phyloP scores from a whole-genome alignment of 257 asterid genomes.

The Jasminum sambac region DNA sequence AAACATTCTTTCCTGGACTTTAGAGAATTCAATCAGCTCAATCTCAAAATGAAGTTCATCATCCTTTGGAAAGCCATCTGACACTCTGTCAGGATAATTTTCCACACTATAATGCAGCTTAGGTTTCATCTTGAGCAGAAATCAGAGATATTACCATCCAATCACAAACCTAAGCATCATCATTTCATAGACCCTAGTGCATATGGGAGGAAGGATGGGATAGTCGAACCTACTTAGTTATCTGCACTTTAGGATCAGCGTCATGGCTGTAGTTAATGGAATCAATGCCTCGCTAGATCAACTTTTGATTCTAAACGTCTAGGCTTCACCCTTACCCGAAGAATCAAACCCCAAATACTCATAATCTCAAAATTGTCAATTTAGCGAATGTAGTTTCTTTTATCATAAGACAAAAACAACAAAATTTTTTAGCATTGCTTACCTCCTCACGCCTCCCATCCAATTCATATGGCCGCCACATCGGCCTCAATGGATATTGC shows the following conservation, averaged over 20 bases:
- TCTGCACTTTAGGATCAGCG: constrained; percentile 44
- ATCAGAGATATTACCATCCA: constrained; percentile 29
- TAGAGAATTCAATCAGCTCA: constrained; percentile 82
- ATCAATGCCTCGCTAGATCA: constrained; percentile 63
- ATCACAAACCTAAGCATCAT: background rate
- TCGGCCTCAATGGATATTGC: constrained; percentile 75
- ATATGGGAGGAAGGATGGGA: background rate
- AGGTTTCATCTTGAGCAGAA: constrained; percentile 90
- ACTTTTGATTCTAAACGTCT: constrained; percentile 59
- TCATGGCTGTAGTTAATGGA: constrained; percentile 58
- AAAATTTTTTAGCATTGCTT: constrained; percentile 19
- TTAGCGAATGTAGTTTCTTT: constrained; percentile 7
- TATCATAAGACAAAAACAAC: constrained; percentile 7
- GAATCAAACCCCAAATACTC: constrained; percentile 14
- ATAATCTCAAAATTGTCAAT: constrained; percentile 14
- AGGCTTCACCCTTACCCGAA: constrained; percentile 80
- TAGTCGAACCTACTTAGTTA: constrained; percentile 56
- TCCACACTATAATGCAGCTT: constrained; percentile 91
- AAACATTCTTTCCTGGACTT: constrained; percentile 80
- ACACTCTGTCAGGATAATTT: constrained; percentile 72
- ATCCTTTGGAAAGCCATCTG: constrained; percentile 86
- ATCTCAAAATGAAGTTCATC: constrained; percentile 93
- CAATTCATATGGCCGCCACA: constrained; percentile 87
- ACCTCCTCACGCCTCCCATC: constrained; percentile 72
- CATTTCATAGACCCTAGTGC: background rate